Conservation (phyloP, 352 stramenopile species). For the Blastocystis sp. region DNA sequence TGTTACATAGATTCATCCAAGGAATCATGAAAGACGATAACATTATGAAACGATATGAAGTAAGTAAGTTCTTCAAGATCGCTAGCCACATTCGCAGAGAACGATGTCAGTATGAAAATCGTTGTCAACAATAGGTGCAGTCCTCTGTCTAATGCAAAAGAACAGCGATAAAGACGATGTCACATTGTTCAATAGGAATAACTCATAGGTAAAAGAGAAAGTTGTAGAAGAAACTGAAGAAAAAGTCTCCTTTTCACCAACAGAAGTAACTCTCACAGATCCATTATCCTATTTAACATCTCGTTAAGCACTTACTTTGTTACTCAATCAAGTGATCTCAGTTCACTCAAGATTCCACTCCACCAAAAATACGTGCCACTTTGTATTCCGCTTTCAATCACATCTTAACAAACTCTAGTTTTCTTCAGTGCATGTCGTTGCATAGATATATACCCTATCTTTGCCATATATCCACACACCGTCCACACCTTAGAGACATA, state of each 20-base stretch:
- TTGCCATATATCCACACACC: no score
- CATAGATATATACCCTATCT: no score
- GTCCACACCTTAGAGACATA: conserved; percentile 30
- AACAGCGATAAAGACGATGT: background rate
- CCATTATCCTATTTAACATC: conserved; percentile 33
- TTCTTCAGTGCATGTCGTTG: background rate
- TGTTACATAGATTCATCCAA: conserved; percentile 18
- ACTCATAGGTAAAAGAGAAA: background rate
- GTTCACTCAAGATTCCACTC: background rate
- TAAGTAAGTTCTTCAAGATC: conserved; percentile 53
- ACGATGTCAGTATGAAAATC: background rate
- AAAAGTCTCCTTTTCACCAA: background rate
- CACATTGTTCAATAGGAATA: background rate
- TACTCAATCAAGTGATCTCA: background rate
- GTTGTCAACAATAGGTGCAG: background rate
- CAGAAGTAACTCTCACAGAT: background rate
- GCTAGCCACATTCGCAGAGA: conserved; percentile 9
- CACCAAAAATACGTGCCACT: background rate
- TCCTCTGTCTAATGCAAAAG: background rate
- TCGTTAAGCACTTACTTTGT: background rate
- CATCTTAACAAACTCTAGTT: background rate
- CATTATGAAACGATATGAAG: background rate
- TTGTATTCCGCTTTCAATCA: background rate
- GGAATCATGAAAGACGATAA: background rate
- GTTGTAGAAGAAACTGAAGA: conserved; percentile 20